Base-by-base conservation (phyloP, 768 basidiomycete species). In the Calocybe gangraenosa region DNA sequence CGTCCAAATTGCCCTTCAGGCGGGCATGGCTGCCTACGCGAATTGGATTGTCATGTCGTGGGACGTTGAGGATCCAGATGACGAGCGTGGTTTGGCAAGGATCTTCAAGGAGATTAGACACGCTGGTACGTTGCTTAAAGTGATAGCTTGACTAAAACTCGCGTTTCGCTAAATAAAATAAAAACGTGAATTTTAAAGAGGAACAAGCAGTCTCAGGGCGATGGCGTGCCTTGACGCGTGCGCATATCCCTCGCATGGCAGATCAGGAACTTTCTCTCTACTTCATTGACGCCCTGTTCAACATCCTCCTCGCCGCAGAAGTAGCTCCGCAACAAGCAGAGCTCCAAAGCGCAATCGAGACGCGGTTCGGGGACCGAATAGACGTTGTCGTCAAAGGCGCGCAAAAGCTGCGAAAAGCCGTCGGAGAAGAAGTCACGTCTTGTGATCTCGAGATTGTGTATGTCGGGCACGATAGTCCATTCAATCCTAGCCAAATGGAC, bases 341-440 rank as follows among this genome's bases (percentile, higher is more conserved):
- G 11, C 57, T 77, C 3, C 64, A 66, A 15, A 65, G 69, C 3
- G 62, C 65, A 6, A 60, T 81, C 39, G 59, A 63, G 7, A 54
- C 62, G 3, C 67, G 65, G 20, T 82, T 81, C 51, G 61, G 63
- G 1, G 69, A 67, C 0, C 68, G 69, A 11, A 62, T 82, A 19
- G 53, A 56, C 13, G 55, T 64, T 10, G 63, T 82, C 28, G 68
- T 74, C 28, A 65, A 68, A 17, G 57, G 68, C 4, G 75, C 79
- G 2, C 63, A 75, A 46, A 66, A 66, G 7, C 60, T 83, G 46
- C 79, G 79, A 52, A 78, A 74, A 56, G 74, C 73, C 9, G 70
- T 82, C 38, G 79, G 80, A 0, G 77, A 81, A 58, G 76, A 75
- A 40, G 66, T 84, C 37, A 76, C 76, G 1, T 75, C 71, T 2